phyloP scores from a whole-genome alignment of 208 protist genomes.

The Trypanosoma melophagium region DNA sequence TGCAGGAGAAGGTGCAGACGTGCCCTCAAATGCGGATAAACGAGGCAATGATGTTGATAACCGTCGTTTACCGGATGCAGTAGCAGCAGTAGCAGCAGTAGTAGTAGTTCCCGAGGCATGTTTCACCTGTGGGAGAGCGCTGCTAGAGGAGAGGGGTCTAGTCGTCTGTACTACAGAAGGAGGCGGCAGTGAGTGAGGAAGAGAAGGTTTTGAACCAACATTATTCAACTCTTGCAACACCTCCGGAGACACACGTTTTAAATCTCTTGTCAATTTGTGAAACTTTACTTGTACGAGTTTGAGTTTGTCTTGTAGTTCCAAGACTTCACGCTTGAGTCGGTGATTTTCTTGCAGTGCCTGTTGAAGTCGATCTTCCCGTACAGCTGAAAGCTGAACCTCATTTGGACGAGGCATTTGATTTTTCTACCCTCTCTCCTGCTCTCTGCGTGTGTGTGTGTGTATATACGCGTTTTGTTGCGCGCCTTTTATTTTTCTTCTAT shows the following conservation, averaged over 20 bases:
- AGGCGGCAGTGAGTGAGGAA: neutral
- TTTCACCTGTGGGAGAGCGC: neutral
- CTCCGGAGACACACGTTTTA: constrained; percentile 30
- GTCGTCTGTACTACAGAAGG: neutral
- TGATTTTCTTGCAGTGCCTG: constrained; percentile 68
- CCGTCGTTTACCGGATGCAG: neutral
- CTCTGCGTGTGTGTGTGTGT: neutral
- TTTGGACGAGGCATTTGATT: constrained; percentile 11
- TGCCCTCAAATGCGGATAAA: neutral
- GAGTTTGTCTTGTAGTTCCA: constrained; percentile 64
- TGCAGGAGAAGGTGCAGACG: constrained; percentile 7
- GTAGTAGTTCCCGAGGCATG: neutral
- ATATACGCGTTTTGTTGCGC: neutral
- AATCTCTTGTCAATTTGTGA: constrained; percentile 60
- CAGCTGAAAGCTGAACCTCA: constrained; percentile 21
- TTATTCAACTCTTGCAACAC: constrained; percentile 10
- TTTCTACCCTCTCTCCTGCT: neutral
- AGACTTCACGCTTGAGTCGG: constrained; percentile 54
- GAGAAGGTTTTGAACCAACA: constrained; percentile 1
- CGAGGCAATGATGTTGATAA: constrained; percentile 1
- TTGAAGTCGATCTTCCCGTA: constrained; percentile 66
- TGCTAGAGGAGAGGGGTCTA: neutral
- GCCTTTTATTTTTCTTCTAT: neutral
- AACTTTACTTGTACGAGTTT: constrained; percentile 74
- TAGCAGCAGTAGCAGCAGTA: too few relatives aligned